phyloP scores from a whole-genome alignment of 257 asterid genomes.

The Ilex aquifolium region DNA sequence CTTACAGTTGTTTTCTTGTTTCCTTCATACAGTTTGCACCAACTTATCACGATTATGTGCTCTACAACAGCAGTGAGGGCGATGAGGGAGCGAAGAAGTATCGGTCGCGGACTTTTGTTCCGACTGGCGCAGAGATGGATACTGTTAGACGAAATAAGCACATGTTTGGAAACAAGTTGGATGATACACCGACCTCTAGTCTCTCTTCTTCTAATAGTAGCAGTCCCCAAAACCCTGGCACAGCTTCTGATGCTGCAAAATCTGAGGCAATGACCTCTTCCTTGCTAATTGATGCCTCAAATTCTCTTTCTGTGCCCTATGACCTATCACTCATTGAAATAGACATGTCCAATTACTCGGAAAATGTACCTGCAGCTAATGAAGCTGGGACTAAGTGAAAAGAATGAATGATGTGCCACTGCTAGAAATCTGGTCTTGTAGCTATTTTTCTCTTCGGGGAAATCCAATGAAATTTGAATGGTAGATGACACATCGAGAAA shows the following conservation, averaged over 20 bases:
- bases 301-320: slow-evolving; percentile 39
- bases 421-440: too few species aligned
- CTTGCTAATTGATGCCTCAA: slow-evolving; percentile 48
- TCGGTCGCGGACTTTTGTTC: slow-evolving; percentile 92
- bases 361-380: slow-evolving; percentile 45
- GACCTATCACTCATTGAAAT: slow-evolving; percentile 70
- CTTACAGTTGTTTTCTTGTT: slow-evolving; percentile 3
- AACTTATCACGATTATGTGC: slow-evolving; percentile 92
- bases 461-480: too few species aligned
- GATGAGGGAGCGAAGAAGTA: slow-evolving; percentile 86
- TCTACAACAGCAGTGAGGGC: slow-evolving; percentile 88
- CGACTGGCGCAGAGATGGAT: slow-evolving; percentile 95
- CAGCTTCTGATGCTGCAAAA: slow-evolving; percentile 28
- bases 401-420: background rate
- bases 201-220: slow-evolving; percentile 46
- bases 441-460: too few species aligned
- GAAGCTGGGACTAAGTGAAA: slow-evolving; percentile 47
- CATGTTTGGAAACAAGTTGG: slow-evolving; percentile 52
- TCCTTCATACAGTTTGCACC: slow-evolving; percentile 78
- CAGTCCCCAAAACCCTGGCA: slow-evolving; percentile 28
- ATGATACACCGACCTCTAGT: slow-evolving; percentile 54
- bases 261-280: slow-evolving; percentile 58
- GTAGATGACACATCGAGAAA: too few species aligned
- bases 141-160: slow-evolving; percentile 73
- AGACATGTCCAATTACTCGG: slow-evolving; percentile 65